Evolutionary conservation across 176 grass and related monocot genomes (phyloP), one percentile per base, ranked within the genome.

Genomic region (Echinochloa phyllopogon): DNA sequence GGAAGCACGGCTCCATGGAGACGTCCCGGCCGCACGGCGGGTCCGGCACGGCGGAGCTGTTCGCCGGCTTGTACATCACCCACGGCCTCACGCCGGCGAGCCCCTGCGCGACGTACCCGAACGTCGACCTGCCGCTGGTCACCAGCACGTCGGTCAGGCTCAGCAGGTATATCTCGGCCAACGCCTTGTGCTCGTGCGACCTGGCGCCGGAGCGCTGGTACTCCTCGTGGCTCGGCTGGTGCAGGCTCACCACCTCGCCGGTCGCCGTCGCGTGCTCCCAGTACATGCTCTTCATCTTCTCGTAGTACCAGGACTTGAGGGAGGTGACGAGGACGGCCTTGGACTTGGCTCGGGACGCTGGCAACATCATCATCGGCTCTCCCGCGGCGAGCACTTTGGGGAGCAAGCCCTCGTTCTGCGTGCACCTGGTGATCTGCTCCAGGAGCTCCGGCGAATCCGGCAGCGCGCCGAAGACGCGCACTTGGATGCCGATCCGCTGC

Each of bases 201-300:
- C 14, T 74, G 6, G 27, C 27, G 8, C 78, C 80, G 51, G 50
- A 86, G 0, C 15, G 77, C 84, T 94, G 89, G 29, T 44, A 17
- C 53, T 90, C 65, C 69, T 97, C 94, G 68, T 92, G 94, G 80
- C 85, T 94, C 6, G 94, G 94, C 84, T 97, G 94, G 71, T 92
- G 74, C 58, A 97, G 82, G 29, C 69, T 74, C 47, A 97, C 85
- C 41, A 60, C 65, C 63, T 90, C 89, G 9, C 94, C 92, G 15
- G 51, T 72, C 0, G 57, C 82, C 11, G 87, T 70, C 8, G 83
- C 80, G 12, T 82, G 87, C 87, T 97, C 91, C 51, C 92, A 92
- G 88, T 92, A 97, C 82, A 84, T 76, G 69, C 55, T n/a, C 88
- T 83, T 94, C 1, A 97, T 4, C 17, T 38, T 78, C 64, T 94